Conservation (phyloP, 306 rosid species). For the Quercus agrifolia region DNA sequence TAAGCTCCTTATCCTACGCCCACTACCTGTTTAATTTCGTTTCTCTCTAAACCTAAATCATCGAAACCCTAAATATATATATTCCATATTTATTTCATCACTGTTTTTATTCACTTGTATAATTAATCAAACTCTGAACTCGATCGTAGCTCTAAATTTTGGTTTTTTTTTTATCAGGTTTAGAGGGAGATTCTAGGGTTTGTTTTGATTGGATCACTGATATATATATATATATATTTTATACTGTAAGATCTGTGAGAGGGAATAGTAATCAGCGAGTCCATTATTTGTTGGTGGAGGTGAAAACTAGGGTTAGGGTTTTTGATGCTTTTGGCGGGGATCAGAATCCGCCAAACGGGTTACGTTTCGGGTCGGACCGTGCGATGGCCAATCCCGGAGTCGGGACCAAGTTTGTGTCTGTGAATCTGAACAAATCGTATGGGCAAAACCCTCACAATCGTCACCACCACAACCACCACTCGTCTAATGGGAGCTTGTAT, state of each 20-base stretch:
- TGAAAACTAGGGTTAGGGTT: conserved; percentile 43
- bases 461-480: background rate
- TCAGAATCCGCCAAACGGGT: conserved; percentile 41
- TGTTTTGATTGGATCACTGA: background rate
- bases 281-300: conserved; percentile 9
- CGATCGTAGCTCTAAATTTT: conserved; percentile 4
- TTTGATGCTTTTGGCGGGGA: conserved; percentile 71
- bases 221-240: background rate
- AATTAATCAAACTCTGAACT: conserved; percentile 2
- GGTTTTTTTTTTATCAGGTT: conserved; percentile 24
- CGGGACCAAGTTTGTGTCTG: conserved; percentile 77
- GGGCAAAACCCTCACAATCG: conserved; percentile 63
- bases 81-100: background rate
- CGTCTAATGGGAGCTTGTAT: conserved; percentile 33
- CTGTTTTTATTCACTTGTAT: background rate
- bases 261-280: conserved; percentile 8
- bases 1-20: conserved; percentile 15
- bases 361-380: conserved; percentile 27
- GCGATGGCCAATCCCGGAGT: conserved; percentile 93
- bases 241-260: conserved; percentile 25
- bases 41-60: background rate
- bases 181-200: conserved; percentile 24
- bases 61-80: conserved; percentile 37
- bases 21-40: background rate
- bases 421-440: conserved; percentile 95